Conservation (phyloP, 1,284 basidiomycete genomes). For the Ceratobasidium sp. region DNA sequence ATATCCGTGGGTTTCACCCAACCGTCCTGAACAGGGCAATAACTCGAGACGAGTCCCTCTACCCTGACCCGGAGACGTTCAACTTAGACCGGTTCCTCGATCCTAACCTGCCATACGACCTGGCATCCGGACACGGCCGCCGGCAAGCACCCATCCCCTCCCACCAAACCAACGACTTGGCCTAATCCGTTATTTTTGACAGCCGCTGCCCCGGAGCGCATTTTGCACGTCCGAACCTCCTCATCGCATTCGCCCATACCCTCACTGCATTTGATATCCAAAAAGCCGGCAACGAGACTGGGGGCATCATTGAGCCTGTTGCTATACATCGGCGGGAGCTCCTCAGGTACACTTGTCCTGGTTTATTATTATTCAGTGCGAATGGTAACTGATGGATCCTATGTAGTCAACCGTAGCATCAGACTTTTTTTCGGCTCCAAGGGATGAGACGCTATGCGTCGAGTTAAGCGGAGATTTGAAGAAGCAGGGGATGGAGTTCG, state of each 20-base stretch:
- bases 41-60: constrained; percentile 32
- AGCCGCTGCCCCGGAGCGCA: constrained; percentile 37
- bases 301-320: constrained; percentile 19
- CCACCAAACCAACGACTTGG: neutral
- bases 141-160: neutral
- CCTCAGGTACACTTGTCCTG: too few relatives aligned
- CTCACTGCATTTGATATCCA: constrained; percentile 27
- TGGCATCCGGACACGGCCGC: constrained; percentile 22
- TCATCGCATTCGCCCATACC: constrained; percentile 31
- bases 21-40: constrained; percentile 3
- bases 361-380: constrained; percentile 8
- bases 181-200: neutral
- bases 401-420: neutral
- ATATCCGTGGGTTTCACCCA: neutral
- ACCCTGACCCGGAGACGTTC: constrained; percentile 34
- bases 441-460: neutral
- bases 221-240: constrained; percentile 29
- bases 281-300: constrained; percentile 12
- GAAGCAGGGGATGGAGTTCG: too few relatives aligned
- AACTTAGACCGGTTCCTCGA: constrained; percentile 34
- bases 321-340: too few relatives aligned
- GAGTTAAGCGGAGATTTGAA: neutral
- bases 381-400: neutral
- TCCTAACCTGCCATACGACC: constrained; percentile 8
- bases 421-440: neutral